Base-by-base conservation (phyloP, 2,329 filamentous ascomycete species). In the Mycosphaerella sp. region DNA sequence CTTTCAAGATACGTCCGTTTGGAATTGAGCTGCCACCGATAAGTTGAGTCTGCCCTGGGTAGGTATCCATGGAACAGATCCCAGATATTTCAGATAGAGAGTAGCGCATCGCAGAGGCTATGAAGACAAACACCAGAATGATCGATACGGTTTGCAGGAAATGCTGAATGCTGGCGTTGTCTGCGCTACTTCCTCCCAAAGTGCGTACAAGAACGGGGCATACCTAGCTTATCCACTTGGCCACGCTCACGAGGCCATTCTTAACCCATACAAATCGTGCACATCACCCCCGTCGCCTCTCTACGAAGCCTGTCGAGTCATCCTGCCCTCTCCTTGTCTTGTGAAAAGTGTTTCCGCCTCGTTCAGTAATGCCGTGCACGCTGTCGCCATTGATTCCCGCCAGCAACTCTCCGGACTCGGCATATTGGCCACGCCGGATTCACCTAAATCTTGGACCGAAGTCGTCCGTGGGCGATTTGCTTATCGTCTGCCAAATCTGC, bases 401-500 rank as follows among this genome's bases (percentile, higher is more conserved):
- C 28, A 52, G 46, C 35, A 48, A 44, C 48, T 45, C 40, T 41
- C 37, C 41, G 27, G 43, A 27, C 52, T 50, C 34, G 52, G 52
- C 52, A 55, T 40, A 37, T 37, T 21, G 46, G 45, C 42, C 41
- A 55, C 50, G 32, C 52, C 41, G 43, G 42, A 39, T 10, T 35
- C 47, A 45, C 50, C 21, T 30, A 34, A 28, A 13, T 28, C 43
- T 41, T 27, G 32, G 41, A 43, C 37, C 37, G 36, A 32, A 32
- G 42, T 43, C 42, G 30, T 42, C 17, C 41, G 44, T 51, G 40
- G 13, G 30, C 32, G 34, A 14, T 28, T 30, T 35, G 21, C 43
- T 56, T 89, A 95, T 86, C 89, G 88, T 76, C 89, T 87, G 78
- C 89, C 88, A 85, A 95, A 95, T 85, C 89, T 95, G 87, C 78